These are phyloP conservation scores for Plectosphaerella sp. DNA, from an alignment of 2,329 filamentous ascomycete species.

Conservation along the genomic window DNA sequence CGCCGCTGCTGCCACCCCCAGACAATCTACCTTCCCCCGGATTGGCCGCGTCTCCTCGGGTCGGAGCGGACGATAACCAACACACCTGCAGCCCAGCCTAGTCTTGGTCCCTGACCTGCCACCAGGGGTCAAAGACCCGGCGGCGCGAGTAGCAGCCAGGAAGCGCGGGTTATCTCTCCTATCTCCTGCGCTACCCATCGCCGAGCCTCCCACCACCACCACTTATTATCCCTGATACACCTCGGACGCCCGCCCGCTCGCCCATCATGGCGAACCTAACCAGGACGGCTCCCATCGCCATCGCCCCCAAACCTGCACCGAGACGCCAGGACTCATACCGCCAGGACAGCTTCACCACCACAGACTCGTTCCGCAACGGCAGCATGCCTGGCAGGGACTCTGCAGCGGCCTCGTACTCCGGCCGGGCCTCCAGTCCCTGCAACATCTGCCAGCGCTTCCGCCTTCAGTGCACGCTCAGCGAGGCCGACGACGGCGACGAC, in stretches of 20 bases:
- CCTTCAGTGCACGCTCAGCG: slow-evolving; percentile 68
- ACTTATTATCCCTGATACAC: slow-evolving; percentile 8
- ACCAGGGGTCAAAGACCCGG: slow-evolving; percentile 2
- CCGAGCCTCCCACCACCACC: slow-evolving; percentile 21
- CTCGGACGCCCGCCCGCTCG: slow-evolving; percentile 16
- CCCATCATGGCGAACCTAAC: slow-evolving; percentile 50
- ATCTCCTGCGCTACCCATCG: slow-evolving; percentile 16
- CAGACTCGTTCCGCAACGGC: slow-evolving; percentile 41
- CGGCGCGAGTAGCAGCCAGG: background rate
- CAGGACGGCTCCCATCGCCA: slow-evolving; percentile 61
- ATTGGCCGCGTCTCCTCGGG: background rate
- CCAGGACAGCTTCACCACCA: slow-evolving; percentile 41
- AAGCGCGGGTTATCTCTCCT: slow-evolving; percentile 3
- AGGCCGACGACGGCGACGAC: slow-evolving; percentile 67
- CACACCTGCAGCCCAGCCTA: background rate
- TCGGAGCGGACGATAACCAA: slow-evolving; percentile 1
- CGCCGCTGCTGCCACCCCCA: too few species aligned
- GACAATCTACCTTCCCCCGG: background rate
- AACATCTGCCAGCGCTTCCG: slow-evolving; percentile 72
- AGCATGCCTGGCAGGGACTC: slow-evolving; percentile 50
- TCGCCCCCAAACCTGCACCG: slow-evolving; percentile 52
- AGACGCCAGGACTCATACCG: slow-evolving; percentile 33
- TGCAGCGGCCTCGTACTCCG: slow-evolving; percentile 38
- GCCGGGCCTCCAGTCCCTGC: slow-evolving; percentile 51
- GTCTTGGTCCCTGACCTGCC: background rate